These are phyloP conservation scores for Penicillium nucicola DNA, from an alignment of 495 filamentous ascomycete genomes.

Conservation along the genomic window DNA sequence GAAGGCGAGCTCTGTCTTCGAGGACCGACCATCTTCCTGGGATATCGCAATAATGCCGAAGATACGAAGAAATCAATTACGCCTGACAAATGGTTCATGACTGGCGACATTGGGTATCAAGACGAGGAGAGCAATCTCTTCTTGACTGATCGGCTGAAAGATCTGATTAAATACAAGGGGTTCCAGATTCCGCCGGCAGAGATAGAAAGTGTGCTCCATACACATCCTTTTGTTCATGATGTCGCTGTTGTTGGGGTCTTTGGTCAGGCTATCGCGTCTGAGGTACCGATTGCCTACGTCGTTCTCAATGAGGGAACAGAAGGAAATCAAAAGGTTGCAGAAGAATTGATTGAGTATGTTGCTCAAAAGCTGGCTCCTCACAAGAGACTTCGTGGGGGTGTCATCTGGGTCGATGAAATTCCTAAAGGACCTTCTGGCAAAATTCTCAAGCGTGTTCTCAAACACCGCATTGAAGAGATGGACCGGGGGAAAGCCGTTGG, in stretches of 20 bases:
- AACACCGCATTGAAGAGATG: neutral
- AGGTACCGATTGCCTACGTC: conserved; percentile 71
- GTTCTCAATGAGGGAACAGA: conserved; percentile 32
- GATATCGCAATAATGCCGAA: conserved; percentile 48
- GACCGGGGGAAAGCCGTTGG: neutral
- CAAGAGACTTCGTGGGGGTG: conserved; percentile 8
- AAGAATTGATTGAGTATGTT: neutral
- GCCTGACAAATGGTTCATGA: conserved; percentile 55
- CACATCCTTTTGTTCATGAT: conserved; percentile 62
- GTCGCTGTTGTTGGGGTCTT: conserved; percentile 69
- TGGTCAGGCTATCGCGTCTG: conserved; percentile 55
- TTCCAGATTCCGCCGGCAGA: conserved; percentile 76
- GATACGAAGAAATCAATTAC: conserved; percentile 48
- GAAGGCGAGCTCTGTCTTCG: conserved; percentile 63
- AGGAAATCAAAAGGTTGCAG: conserved; percentile 21
- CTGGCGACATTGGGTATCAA: conserved; percentile 54
- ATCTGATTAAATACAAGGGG: conserved; percentile 39
- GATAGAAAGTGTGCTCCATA: conserved; percentile 65
- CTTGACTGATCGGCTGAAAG: conserved; percentile 59
- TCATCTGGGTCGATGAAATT: neutral
- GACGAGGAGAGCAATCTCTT: conserved; percentile 42
- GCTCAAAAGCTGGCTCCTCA: neutral
- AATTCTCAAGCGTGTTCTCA: conserved; percentile 10
- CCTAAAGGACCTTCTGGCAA: conserved; percentile 7
- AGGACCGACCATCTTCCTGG: conserved; percentile 51